These are phyloP conservation scores for Diaporthe eres DNA, from an alignment of 2,329 filamentous ascomycete species.

Conservation along the genomic window DNA sequence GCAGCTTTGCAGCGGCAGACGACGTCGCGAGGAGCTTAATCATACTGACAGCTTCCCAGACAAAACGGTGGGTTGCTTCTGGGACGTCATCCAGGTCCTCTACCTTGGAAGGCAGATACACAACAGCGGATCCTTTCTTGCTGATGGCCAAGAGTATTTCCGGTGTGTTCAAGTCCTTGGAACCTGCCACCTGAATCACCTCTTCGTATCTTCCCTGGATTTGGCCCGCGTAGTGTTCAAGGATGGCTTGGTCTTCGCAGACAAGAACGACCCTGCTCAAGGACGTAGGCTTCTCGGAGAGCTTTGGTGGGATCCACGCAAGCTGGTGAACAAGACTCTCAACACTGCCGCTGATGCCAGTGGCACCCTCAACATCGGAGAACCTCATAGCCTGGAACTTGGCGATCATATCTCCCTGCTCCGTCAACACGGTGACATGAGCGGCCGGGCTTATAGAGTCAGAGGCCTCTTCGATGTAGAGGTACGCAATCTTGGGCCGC, in stretches of 20 bases:
- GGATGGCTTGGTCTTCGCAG: not conserved
- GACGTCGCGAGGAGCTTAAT: not conserved
- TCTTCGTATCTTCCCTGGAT: not conserved
- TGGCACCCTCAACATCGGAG: constrained; percentile 5
- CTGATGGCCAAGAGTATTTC: not conserved
- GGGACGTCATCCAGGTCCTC: not conserved
- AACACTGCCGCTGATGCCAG: constrained; percentile 9
- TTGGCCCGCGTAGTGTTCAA: not conserved
- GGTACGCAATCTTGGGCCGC: not conserved
- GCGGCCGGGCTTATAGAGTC: not conserved
- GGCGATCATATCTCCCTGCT: not conserved
- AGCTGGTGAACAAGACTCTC: not conserved
- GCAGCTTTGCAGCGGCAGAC: not conserved
- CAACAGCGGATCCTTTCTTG: not conserved
- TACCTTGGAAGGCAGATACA: not conserved
- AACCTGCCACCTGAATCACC: not conserved
- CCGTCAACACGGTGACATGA: not conserved
- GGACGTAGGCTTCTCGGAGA: not conserved
- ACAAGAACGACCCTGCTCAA: not conserved
- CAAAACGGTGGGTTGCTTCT: not conserved
- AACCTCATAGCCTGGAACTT: not conserved
- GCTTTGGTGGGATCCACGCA: not conserved
- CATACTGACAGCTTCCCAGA: not conserved
- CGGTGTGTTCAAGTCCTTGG: not conserved
- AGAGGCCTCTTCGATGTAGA: not conserved